Evolutionary conservation across 306 rosid species (phyloP).

Genomic region (Malus orientalis): DNA sequence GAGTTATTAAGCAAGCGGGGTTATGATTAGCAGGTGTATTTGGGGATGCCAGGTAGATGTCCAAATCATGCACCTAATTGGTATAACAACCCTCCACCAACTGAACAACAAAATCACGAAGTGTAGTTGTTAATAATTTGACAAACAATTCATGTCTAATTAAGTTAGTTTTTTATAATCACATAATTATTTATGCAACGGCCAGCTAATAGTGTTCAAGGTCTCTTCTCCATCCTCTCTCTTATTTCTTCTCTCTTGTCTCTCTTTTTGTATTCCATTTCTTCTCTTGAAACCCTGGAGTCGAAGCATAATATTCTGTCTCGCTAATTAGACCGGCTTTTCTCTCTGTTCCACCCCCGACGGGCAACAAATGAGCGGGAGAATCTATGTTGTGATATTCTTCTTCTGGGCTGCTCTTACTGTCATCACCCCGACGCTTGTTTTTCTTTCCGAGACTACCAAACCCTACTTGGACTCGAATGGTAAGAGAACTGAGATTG

Average conservation of each 20-base stretch:
- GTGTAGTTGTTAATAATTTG: slow-evolving; percentile 21
- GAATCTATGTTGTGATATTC: slow-evolving; percentile 65
- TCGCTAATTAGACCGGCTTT: background rate
- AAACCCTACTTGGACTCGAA: slow-evolving; percentile 25
- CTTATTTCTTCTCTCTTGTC: background rate
- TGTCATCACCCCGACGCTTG: slow-evolving; percentile 67
- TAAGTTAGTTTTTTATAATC: slow-evolving; percentile 11
- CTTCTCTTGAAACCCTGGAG: slow-evolving; percentile 4
- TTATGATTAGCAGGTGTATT: slow-evolving; percentile 8
- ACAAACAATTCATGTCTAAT: slow-evolving; percentile 2
- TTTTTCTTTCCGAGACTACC: slow-evolving; percentile 59
- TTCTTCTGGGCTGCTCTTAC: slow-evolving; percentile 73
- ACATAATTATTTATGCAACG: slow-evolving; percentile 26
- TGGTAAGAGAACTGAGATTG: slow-evolving; percentile 12
- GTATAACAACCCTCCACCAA: slow-evolving; percentile 70
- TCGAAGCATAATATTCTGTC: background rate
- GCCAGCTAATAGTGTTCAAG: slow-evolving; percentile 46
- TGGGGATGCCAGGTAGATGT: slow-evolving; percentile 27
- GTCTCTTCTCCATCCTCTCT: slow-evolving; percentile 3
- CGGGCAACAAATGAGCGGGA: slow-evolving; percentile 47
- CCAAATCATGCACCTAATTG: slow-evolving; percentile 21
- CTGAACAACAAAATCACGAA: slow-evolving; percentile 35
- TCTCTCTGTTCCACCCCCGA: background rate
- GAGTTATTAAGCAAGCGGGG: background rate
- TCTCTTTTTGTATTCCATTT: background rate